Base-by-base conservation (phyloP, 202 grass and related monocot genomes). In the Carex arenaria region DNA sequence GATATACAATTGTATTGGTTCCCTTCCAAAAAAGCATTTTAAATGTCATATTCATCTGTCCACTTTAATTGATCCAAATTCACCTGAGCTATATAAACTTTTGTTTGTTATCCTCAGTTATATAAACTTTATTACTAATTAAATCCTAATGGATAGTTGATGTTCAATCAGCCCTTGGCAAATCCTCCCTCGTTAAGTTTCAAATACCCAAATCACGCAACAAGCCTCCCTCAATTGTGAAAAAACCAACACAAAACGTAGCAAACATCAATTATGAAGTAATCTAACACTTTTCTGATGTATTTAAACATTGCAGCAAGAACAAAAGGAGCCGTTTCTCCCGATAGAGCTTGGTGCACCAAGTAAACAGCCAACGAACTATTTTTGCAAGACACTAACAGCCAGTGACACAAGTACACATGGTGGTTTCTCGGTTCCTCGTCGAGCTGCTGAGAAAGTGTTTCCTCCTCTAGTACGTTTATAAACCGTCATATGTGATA, bases 381-480 rank as follows among this genome's bases (percentile, higher is more conserved):
- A 98, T 84, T 98, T 98, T 80, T 98, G 95, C 86, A 98, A 98
- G 86, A 97, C 95, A 6, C 79, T 97, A 79, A 97, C 95, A 77
- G 94, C 94, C 80, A 97, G 94, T 88, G 94, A 98, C 61, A 98
- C 95, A 0, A 98, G 95, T 76, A 98, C 95, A n/a, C 95, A 98
- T 84, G 95, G 95, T 64, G 95, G 95, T 45, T 98, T 98, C 89
- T 98, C 95, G 64, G 95, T 98, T 82, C 95, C 92, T 7, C 87
- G 95, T 15, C 86, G 95, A 64, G 93, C 95, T 78, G 95, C 95
- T 73, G 95, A 98, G 83, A 98, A 98, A 98, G 95, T 98, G 84
- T 98, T 95, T 55, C 95, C 95, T 40, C 95, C 92, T 77, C 60
- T 98, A 87, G 95, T 97, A 61, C 4, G 64, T 85, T 40, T 7